phyloP scores from a whole-genome alignment of 192 early-diverging fungal genomes.

The Entrophospora sp. region DNA sequence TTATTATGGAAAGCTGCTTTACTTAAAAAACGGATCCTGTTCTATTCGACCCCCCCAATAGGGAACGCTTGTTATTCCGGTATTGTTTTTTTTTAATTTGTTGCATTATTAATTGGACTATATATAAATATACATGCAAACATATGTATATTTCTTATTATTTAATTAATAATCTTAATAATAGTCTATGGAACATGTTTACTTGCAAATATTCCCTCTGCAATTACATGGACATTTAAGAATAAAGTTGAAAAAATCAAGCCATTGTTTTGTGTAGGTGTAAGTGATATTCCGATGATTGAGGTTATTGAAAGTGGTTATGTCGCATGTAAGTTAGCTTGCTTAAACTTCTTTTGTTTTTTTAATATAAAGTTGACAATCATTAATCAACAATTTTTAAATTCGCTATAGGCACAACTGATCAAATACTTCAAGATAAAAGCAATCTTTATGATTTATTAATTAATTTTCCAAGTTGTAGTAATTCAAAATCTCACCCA shows the following conservation, averaged over 20 bases:
- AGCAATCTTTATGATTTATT: constrained; percentile 37
- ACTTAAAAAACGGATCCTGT: constrained; percentile 40
- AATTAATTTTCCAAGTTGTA: constrained; percentile 28
- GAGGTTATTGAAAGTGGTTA: constrained; percentile 27
- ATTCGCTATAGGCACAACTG: constrained; percentile 36
- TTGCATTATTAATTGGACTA: background rate
- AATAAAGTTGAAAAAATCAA: constrained; percentile 19
- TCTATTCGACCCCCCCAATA: constrained; percentile 39
- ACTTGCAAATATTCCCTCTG: constrained; percentile 30
- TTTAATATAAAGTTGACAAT: background rate
- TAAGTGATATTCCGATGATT: constrained; percentile 39
- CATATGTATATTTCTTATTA: background rate
- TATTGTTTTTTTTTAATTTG: constrained; percentile 9
- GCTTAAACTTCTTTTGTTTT: background rate
- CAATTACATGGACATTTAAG: background rate
- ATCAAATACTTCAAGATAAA: constrained; percentile 39
- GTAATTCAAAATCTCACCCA: background rate
- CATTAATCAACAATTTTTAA: background rate
- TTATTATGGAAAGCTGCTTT: constrained; percentile 44
- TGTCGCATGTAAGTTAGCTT: constrained; percentile 41
- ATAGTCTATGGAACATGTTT: constrained; percentile 41
- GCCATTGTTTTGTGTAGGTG: constrained; percentile 38
- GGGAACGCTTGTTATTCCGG: constrained; percentile 37
- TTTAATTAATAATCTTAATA: too few relatives aligned
- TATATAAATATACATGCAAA: background rate